These are phyloP conservation scores for Leccinum subspadiceum DNA, from an alignment of 1,284 basidiomycete genomes.

Conservation along the genomic window DNA sequence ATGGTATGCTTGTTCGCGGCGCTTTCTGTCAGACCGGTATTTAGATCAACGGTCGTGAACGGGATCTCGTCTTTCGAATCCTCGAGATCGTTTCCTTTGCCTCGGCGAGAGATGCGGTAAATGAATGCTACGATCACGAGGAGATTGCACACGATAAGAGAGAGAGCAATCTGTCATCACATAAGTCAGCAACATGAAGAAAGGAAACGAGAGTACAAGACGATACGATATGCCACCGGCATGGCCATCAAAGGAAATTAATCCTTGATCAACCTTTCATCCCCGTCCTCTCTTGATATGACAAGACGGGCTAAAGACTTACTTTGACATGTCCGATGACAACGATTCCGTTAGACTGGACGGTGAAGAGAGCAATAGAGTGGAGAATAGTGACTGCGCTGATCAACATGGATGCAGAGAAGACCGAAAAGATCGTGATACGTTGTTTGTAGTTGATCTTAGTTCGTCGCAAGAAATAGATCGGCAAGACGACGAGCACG, in stretches of 20 bases:
- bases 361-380: constrained; percentile 9
- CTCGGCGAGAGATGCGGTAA: constrained; percentile 16
- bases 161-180: constrained; percentile 14
- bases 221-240: not conserved
- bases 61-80: not conserved
- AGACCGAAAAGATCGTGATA: constrained; percentile 20
- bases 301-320: constrained; percentile 4
- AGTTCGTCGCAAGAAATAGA: constrained; percentile 14
- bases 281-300: not conserved
- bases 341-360: constrained; percentile 5
- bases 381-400: constrained; percentile 20
- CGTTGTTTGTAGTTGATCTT: constrained; percentile 15
- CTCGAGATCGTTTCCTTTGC: constrained; percentile 9
- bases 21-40: not conserved
- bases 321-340: constrained; percentile 24
- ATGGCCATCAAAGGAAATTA: not conserved
- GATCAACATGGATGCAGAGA: constrained; percentile 22
- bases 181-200: constrained; percentile 1
- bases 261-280: not conserved
- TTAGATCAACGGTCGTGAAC: constrained; percentile 19
- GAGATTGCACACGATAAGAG: constrained; percentile 30
- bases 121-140: constrained; percentile 29
- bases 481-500: constrained; percentile 17
- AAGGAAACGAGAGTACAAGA: not conserved
- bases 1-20: not conserved